Base-by-base conservation (phyloP, 352 stramenopile species). In the Globisporangium cystogenes region DNA sequence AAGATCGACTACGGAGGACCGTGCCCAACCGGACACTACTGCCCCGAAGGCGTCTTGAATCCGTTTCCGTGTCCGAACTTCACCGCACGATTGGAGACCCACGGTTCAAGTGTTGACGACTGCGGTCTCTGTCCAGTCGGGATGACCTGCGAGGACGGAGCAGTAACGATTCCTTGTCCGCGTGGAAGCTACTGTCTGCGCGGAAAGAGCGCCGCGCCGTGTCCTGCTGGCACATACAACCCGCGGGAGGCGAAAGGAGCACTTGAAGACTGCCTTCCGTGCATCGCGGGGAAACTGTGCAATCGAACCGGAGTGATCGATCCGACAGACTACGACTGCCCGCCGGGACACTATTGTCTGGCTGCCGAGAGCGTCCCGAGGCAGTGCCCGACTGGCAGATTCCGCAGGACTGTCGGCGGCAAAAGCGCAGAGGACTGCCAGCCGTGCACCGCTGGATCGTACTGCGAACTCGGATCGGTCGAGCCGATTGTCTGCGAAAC, bases 131-230 rank as follows among this genome's bases (percentile, higher is more conserved):
- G 91, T 60, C 75, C 83, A n/a, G 76, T 79, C 15, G 91, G 92
- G 6, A 93, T 83, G 61, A 96, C 76, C 40, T 98, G 93, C 44
- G 64, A 79, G 5, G 72, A 83, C 21, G 86, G 87, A 7, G 82
- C 77, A 2, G 63, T 65, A 12, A 92, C 76, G 1, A 62, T 85
- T 12, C 49, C 58, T 1, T 96, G 87, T 54, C 77, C 84, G 3
- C 62, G 72, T 16, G 82, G 82, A 3, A 76, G 65, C 8, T 90
- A 82, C 40, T 91, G 76, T 16, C 43, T 70, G 0, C 70, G 76
- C 37, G 69, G 57, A 16, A 41, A 76, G 40, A 77, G 72, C 35
- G 67, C 70, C n/a, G 31, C 76, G 7, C 52, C 59, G 11, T 93
- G 78, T 64, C 80, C 74, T 1, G 44, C 55, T 24, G 83, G 74